A percentile compares a stretch with the other conserved stretches of the same genome.
Evolutionary conservation across 2,329 filamentous ascomycete genomes (phyloP).

Genomic region (Chalara sp.): DNA sequence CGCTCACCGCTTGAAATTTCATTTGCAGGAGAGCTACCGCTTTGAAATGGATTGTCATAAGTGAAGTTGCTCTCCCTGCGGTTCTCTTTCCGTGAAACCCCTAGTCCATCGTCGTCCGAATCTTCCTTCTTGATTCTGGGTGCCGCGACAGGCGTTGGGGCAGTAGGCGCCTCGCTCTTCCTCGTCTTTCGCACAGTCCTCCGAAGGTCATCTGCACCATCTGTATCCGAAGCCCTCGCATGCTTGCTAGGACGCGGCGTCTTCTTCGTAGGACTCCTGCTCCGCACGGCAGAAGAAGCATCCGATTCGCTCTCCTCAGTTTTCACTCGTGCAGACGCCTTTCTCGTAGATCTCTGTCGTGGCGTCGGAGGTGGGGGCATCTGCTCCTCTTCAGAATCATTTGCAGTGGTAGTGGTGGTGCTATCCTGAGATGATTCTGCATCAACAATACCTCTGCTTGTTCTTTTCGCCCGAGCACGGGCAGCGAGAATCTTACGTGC

Average conservation of each 20-base stretch:
- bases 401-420: conserved; percentile 1
- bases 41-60: conserved; percentile 89
- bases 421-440: conserved; percentile 56
- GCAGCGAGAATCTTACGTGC: conserved; percentile 69
- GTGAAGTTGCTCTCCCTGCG: conserved; percentile 64
- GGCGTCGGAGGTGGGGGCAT: conserved; percentile 42
- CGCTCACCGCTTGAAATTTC: conserved; percentile 41
- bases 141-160: conserved; percentile 6
- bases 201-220: conserved; percentile 33
- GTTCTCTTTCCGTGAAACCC: conserved; percentile 10
- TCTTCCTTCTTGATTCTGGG: conserved; percentile 50
- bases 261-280: conserved; percentile 41
- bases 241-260: conserved; percentile 47
- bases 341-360: conserved; percentile 48
- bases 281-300: not conserved
- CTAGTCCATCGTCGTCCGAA: conserved; percentile 32
- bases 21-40: conserved; percentile 64
- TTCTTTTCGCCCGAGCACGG: conserved; percentile 73
- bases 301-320: conserved; percentile 9
- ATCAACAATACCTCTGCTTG: conserved; percentile 76
- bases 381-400: conserved; percentile 48
- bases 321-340: conserved; percentile 43
- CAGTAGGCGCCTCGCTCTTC: conserved; percentile 37
- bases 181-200: conserved; percentile 43
- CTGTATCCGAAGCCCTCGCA: conserved; percentile 44